Base-by-base conservation (phyloP, 441 rosid genomes). In the Populus hybrid region DNA sequence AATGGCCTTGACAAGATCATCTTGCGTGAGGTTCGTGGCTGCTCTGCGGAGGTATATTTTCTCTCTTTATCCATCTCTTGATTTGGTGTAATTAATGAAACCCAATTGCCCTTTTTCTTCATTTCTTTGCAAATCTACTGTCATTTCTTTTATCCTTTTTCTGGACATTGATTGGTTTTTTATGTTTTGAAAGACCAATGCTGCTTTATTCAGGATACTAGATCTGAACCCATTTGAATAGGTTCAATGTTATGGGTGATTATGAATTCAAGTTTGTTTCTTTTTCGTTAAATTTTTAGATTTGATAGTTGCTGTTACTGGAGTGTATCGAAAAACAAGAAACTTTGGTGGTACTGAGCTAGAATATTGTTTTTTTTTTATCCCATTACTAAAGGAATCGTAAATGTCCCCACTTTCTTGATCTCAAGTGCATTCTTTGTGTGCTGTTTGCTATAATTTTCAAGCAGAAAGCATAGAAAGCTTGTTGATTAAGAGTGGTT, bases 1-100 rank as follows among this genome's bases (percentile, higher is more conserved):
- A 89, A 92, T 70, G 94, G 94, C 82, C 87, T 92, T 69, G 90
- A 88, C 6, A 92, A 86, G 85, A 77, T 92, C 85, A 73, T 86
- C 53, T 73, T 92, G 77, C 84, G 93, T 4, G 92, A 90, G 79
- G 82, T 65, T 68, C 88, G 86, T 0, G 88, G 90, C 66, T 86
- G 68, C 64, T 89, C 92, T 56, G 87, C 86, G 38, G 92, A 92
- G 94, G 96, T 92, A 81, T 35, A 0, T 31, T 16, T 23, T 78
- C 14, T 35, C 6, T 24, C 2, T 64, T 61, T 10, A 26, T 67
- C 24, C 14, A 3, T 9, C 23, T 69, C 38, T 69, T 64, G 9
- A 40, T 40, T 45, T 45, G 56, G 20, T 4, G 56, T 4, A 45
- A 14, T 45, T 14, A 45, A 45, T 12, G 56, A 45, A 24, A 71